Evolutionary conservation across 1,139 yeast genomes (phyloP).

Genomic region (Candida sanyaensis): DNA sequence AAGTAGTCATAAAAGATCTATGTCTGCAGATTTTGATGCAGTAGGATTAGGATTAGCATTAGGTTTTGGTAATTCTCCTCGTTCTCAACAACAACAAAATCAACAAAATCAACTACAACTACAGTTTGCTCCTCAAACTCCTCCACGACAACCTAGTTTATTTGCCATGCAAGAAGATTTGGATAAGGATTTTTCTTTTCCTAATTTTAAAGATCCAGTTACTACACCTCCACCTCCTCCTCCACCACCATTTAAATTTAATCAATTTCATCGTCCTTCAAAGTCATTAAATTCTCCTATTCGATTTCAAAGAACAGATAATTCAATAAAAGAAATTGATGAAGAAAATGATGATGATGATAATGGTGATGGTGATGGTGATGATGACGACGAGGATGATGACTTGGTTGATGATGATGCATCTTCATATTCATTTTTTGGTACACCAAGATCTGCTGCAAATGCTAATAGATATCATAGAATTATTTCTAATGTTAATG

Average conservation of each 20-base stretch:
- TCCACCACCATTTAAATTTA: constrained; percentile 5
- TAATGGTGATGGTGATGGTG: constrained; percentile 2
- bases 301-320: constrained; percentile 19
- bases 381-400: too few species aligned
- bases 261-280: constrained; percentile 9
- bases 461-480: constrained; percentile 51
- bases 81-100: constrained; percentile 8
- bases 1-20: constrained; percentile 68
- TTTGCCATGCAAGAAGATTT: constrained; percentile 15
- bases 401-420: constrained; percentile 35
- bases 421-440: constrained; percentile 22
- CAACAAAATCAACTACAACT: neutral
- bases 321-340: constrained; percentile 27
- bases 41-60: constrained; percentile 34
- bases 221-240: constrained; percentile 6
- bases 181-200: constrained; percentile 35
- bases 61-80: constrained; percentile 30
- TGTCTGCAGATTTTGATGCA: constrained; percentile 70
- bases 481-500: constrained; percentile 39
- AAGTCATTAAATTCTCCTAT: constrained; percentile 37
- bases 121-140: neutral
- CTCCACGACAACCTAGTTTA: constrained; percentile 2
- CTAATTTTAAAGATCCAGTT: constrained; percentile 18
- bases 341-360: constrained; percentile 26
- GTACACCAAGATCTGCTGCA: constrained; percentile 42